phyloP scores from a whole-genome alignment of 2,329 filamentous ascomycete genomes.

The Paracamarosporium sp. region DNA sequence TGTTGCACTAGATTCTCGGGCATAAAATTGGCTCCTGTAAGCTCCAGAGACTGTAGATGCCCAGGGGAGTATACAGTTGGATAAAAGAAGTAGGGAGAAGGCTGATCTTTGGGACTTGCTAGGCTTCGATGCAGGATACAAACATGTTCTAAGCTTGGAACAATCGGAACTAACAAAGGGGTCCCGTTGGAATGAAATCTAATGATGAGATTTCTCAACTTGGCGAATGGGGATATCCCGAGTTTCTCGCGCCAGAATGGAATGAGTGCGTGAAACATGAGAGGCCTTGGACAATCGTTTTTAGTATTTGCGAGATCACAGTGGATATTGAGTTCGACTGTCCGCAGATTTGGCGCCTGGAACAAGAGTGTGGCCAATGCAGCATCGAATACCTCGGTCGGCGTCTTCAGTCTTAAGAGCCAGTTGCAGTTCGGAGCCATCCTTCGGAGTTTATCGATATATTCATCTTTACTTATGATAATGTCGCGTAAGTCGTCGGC shows the following conservation, averaged over 20 bases:
- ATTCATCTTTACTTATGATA: background rate
- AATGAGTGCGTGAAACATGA: background rate
- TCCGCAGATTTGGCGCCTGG: background rate
- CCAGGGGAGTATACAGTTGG: background rate
- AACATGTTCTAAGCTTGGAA: background rate
- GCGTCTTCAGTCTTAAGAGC: background rate
- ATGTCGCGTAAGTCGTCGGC: background rate
- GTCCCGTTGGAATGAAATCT: background rate
- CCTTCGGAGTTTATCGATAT: background rate
- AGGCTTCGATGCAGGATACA: background rate
- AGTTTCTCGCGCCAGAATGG: background rate
- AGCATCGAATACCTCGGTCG: background rate
- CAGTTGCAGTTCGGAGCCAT: background rate
- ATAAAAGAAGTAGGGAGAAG: background rate
- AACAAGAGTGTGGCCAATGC: background rate
- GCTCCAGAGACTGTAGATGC: background rate
- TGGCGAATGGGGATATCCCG: background rate
- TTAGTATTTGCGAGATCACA: background rate
- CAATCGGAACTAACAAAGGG: background rate
- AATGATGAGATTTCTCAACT: background rate
- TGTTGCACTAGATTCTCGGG: background rate
- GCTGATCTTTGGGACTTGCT: background rate
- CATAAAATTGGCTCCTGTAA: background rate
- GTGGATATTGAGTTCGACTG: background rate
- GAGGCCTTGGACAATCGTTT: background rate